A percentile compares a stretch with the other conserved stretches of the same genome.
phyloP scores from a whole-genome alignment of 169 alveolate species.

The Babesia ovata region DNA sequence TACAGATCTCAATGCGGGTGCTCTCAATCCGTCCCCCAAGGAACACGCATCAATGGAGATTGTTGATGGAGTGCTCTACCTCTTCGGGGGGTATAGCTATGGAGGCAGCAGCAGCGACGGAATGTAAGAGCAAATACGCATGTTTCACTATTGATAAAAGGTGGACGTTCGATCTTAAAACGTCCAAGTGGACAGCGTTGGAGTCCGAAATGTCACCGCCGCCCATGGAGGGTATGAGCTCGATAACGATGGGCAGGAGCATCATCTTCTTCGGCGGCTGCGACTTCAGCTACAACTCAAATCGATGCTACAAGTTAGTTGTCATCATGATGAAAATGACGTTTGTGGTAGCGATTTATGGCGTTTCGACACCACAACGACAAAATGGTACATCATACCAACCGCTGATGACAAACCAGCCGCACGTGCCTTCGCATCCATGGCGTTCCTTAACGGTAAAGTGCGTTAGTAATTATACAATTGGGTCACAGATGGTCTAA shows the following conservation, averaged over 20 bases:
- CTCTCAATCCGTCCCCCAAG: constrained; percentile 65
- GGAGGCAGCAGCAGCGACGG: constrained; percentile 65
- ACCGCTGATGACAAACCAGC: constrained; percentile 36
- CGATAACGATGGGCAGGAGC: constrained; percentile 62
- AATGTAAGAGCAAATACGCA: constrained; percentile 12
- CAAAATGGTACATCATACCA: constrained; percentile 63
- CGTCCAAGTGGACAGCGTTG: constrained; percentile 32
- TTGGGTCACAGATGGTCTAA: constrained; percentile 17
- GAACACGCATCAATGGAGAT: constrained; percentile 46
- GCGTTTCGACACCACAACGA: constrained; percentile 56
- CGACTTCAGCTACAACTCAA: constrained; percentile 54
- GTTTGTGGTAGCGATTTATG: constrained; percentile 32
- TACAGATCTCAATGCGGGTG: constrained; percentile 14
- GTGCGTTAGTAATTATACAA: no score
- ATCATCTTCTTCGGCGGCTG: constrained; percentile 67
- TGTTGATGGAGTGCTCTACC: constrained; percentile 53
- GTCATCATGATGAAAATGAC: neutral
- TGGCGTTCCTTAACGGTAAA: constrained; percentile 16
- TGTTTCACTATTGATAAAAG: neutral
- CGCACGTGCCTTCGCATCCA: constrained; percentile 48
- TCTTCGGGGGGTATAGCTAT: constrained; percentile 63
- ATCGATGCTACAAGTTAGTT: constrained; percentile 58
- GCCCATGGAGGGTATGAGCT: constrained; percentile 56
- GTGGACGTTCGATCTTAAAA: constrained; percentile 57
- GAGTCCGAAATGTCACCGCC: constrained; percentile 50